Conservation (phyloP, 2,329 filamentous ascomycete species). For the Cladobotryum mycophilum region DNA sequence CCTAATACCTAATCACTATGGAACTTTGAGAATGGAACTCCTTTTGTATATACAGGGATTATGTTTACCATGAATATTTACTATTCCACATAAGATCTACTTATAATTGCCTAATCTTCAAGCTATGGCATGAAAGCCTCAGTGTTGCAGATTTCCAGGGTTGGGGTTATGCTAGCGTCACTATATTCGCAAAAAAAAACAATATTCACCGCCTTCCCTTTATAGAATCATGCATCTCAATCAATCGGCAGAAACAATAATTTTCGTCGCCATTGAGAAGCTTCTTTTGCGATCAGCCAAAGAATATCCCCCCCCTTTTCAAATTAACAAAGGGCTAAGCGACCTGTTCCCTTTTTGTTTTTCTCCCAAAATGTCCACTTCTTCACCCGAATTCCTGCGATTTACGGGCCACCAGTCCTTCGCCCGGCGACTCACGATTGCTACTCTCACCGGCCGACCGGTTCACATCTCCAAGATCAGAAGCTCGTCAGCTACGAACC, state of each 20-base stretch:
- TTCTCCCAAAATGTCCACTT: conserved; percentile 29
- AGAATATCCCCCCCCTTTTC: not conserved
- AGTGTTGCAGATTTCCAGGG: not conserved
- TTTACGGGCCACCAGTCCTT: conserved; percentile 84
- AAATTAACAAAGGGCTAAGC: not conserved
- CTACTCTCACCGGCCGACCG: conserved; percentile 83
- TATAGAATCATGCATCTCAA: conserved; percentile 4
- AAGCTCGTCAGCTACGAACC: conserved; percentile 74
- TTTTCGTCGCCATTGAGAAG: conserved; percentile 10
- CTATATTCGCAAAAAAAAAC: not conserved
- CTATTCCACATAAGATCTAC: no score
- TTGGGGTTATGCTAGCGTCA: not conserved
- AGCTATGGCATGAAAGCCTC: no score
- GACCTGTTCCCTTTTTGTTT: not conserved
- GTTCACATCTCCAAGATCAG: conserved; percentile 94
- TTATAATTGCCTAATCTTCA: no score
- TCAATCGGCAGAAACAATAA: conserved; percentile 9
- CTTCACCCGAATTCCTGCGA: conserved; percentile 53
- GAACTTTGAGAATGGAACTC: no score
- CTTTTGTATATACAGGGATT: no score
- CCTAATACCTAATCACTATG: no score
- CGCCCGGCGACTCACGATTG: conserved; percentile 75
- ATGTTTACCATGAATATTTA: no score
- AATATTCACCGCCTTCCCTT: conserved; percentile 8
- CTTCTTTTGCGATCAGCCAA: conserved; percentile 2